Conservation (phyloP, 1,139 yeast species). For the Blastobotrys petasosporus region DNA sequence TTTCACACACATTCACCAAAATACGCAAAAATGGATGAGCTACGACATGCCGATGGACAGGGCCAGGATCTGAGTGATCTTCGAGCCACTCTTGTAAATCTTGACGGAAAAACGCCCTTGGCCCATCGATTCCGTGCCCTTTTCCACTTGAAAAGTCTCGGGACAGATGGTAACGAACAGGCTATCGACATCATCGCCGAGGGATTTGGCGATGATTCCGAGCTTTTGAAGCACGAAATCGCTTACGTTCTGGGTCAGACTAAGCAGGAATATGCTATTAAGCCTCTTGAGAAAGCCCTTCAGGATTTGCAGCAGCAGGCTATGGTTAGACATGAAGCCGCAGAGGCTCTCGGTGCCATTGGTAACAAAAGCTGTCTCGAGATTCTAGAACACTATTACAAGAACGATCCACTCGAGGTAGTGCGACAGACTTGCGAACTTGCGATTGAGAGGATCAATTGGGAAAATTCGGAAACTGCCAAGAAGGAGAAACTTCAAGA, state of each 20-base stretch:
- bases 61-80: slow-evolving; percentile 26
- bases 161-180: slow-evolving; percentile 52
- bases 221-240: slow-evolving; percentile 91
- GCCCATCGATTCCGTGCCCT: slow-evolving; percentile 90
- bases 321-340: slow-evolving; percentile 99
- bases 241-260: slow-evolving; percentile 99
- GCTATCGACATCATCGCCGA: slow-evolving; percentile 86
- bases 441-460: slow-evolving; percentile 88
- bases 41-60: slow-evolving; percentile 34
- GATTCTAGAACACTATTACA: slow-evolving; percentile 55
- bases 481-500: slow-evolving; percentile 62
- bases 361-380: slow-evolving; percentile 75
- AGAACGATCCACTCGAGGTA: slow-evolving; percentile 75
- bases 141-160: slow-evolving; percentile 81
- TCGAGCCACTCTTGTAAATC: slow-evolving; percentile 29
- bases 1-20: background rate
- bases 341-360: slow-evolving; percentile 96
- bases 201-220: slow-evolving; percentile 74
- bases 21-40: slow-evolving; percentile 31
- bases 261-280: slow-evolving; percentile 71
- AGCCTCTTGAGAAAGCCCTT: slow-evolving; percentile 67
- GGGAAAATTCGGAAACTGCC: slow-evolving; percentile 73
- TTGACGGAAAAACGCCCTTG: slow-evolving; percentile 56
- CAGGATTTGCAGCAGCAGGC: slow-evolving; percentile 56
- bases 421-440: slow-evolving; percentile 97